A percentile compares a stretch with the other conserved stretches of the same genome.
phyloP scores from a whole-genome alignment of 345 rosid species.

The Litchi chinensis region DNA sequence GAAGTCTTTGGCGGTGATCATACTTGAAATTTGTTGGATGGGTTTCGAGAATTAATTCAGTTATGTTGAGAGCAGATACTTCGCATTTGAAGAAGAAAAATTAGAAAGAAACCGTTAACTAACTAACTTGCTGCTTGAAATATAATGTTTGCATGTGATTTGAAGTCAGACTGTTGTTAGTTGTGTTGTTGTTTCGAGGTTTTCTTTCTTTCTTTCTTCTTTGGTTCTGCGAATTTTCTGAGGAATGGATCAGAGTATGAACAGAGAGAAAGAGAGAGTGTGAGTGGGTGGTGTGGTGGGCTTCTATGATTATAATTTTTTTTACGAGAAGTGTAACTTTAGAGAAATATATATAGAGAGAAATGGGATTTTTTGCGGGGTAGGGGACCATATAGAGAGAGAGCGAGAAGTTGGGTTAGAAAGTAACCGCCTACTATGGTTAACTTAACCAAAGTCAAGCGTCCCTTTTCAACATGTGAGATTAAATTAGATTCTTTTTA shows the following conservation, averaged over 20 bases:
- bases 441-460: constrained; percentile 15
- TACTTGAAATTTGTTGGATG: constrained; percentile 16
- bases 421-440: constrained; percentile 26
- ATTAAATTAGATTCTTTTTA: neutral
- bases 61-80: neutral
- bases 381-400: constrained; percentile 6
- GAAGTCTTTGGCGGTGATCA: constrained; percentile 77
- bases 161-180: neutral
- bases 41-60: too few relatives aligned
- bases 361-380: neutral
- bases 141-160: neutral
- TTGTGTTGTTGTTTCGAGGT: neutral
- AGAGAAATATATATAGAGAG: constrained; percentile 14
- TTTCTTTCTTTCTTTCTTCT: neutral
- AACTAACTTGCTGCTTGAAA: constrained; percentile 21
- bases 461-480: neutral
- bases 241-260: neutral
- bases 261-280: neutral
- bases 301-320: neutral
- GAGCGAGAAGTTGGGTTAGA: constrained; percentile 22
- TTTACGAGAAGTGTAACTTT: neutral
- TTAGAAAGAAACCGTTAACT: constrained; percentile 34
- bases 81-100: neutral
- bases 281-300: neutral
- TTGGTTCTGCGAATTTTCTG: constrained; percentile 10